Base-by-base conservation (phyloP, 192 early-diverging fungal species). In the Backusella macrospora region DNA sequence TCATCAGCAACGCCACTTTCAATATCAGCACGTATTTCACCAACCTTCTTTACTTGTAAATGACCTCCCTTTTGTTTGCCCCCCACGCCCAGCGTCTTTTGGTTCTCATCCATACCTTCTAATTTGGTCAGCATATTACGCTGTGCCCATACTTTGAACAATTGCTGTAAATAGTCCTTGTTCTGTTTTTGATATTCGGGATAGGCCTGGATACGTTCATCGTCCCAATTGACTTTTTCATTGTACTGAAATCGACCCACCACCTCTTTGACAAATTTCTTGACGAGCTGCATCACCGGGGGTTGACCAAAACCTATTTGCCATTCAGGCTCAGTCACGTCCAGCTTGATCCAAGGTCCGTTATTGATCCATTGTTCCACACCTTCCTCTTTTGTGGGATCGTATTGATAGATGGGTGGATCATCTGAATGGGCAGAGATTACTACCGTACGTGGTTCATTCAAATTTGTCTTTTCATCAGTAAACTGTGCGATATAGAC, bases 351-450 rank as follows among this genome's bases (percentile, higher is more conserved):
- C 79, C 79, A 80, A 0, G 68, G 18, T 8, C 74, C 74, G 13
- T 70, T 73, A 48, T 80, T 80, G 9, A 80, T 59, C 79, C 79
- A 80, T 62, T 76, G 73, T n/a, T 49, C 44, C 5, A 65, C 23
- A 2, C 71, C 75, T 2, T 29, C 8, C 1, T n/a, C 7, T 3
- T 26, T 23, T 0, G 74, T 45, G 21, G 52, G 52, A 4, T 80
- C 78, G 49, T 70, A 76, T n/a, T 76, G 62, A 40, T 65, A 73
- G 6, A 80, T 55, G 26, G 70, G 64, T 16, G 79, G 79, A 2
- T 80, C 70, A 9, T 48, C 18, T 1, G 55, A 69, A 13, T 80
- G 79, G 0, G 71, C 79, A 23, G 65, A 65, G 8, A 80, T 45
- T 8, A 80, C 70, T 16, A 80, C 52, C 8, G 77, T 78, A 1